These are phyloP conservation scores for Penicillium sp. DNA, from an alignment of 2,329 filamentous ascomycete genomes.

Conservation along the genomic window DNA sequence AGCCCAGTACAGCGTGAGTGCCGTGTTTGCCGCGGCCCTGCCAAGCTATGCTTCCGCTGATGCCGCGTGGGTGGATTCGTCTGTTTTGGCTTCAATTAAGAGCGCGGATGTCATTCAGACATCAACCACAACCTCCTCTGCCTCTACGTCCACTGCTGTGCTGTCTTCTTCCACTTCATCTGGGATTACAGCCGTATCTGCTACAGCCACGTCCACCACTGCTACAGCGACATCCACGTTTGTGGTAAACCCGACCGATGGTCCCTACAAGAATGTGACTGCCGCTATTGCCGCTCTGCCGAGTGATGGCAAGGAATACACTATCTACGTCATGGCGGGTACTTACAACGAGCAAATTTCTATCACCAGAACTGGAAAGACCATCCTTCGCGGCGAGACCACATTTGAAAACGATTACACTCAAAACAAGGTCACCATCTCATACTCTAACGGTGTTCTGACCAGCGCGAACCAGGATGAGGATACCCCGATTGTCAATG, in stretches of 20 bases:
- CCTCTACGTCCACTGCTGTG: slow-evolving; percentile 18
- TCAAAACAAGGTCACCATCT: slow-evolving; percentile 40
- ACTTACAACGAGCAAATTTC: slow-evolving; percentile 46
- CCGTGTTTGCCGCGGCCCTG: slow-evolving; percentile 39
- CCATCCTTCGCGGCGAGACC: slow-evolving; percentile 39
- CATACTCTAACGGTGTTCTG: slow-evolving; percentile 40
- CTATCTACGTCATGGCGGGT: slow-evolving; percentile 44
- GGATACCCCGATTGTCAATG: slow-evolving; percentile 47
- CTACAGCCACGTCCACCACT: slow-evolving; percentile 9
- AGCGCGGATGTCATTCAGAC: slow-evolving; percentile 30
- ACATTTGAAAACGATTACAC: slow-evolving; percentile 37
- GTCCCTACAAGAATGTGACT: slow-evolving; percentile 45
- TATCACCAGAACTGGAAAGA: slow-evolving; percentile 43
- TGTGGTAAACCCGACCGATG: slow-evolving; percentile 37
- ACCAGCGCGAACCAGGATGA: slow-evolving; percentile 47
- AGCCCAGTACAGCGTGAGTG: slow-evolving; percentile 35
- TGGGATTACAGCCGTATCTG: not conserved
- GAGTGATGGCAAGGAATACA: slow-evolving; percentile 42
- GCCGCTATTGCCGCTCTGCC: slow-evolving; percentile 49
- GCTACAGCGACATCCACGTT: slow-evolving; percentile 31
- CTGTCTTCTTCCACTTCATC: not conserved
- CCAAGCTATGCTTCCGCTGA: slow-evolving; percentile 34
- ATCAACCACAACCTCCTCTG: slow-evolving; percentile 13
- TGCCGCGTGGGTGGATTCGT: slow-evolving; percentile 41
- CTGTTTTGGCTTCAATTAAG: slow-evolving; percentile 35